phyloP scores from a whole-genome alignment of 1,139 yeast species.

The Scheffersomyces illinoinensis region DNA sequence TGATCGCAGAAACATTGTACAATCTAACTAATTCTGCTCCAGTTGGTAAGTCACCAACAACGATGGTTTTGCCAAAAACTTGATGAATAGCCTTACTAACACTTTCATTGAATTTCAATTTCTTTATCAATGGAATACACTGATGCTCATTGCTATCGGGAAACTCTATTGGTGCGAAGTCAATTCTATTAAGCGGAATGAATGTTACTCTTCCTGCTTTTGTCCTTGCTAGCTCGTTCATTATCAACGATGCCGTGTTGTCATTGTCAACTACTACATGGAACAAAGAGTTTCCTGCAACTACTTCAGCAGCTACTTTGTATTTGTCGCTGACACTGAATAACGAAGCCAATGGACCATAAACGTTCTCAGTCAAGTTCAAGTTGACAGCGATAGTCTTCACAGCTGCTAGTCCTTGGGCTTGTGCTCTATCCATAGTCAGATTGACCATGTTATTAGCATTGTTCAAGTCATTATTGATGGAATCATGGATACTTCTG shows the following conservation, averaged over 20 bases:
- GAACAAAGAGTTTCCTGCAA: constrained; percentile 84
- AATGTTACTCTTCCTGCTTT: constrained; percentile 86
- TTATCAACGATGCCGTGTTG: constrained; percentile 73
- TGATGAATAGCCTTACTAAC: constrained; percentile 70
- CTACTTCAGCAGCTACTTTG: constrained; percentile 81
- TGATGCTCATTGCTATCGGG: constrained; percentile 57
- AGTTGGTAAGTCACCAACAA: constrained; percentile 65
- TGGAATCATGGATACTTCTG: constrained; percentile 55
- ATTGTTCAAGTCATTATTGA: constrained; percentile 53
- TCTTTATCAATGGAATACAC: constrained; percentile 75
- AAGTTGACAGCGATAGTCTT: constrained; percentile 56
- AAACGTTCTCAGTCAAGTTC: constrained; percentile 59
- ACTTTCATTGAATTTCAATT: constrained; percentile 58
- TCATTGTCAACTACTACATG: constrained; percentile 90
- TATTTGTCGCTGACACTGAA: constrained; percentile 81
- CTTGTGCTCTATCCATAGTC: constrained; percentile 72
- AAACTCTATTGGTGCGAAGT: constrained; percentile 33
- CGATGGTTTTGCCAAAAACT: constrained; percentile 79
- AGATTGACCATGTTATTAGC: constrained; percentile 65
- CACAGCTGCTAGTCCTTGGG: constrained; percentile 71
- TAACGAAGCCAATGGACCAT: constrained; percentile 84
- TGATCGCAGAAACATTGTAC: constrained; percentile 71
- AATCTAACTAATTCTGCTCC: constrained; percentile 71
- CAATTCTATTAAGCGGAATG: constrained; percentile 81
- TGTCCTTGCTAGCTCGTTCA: constrained; percentile 73